Evolutionary conservation across 768 basidiomycete genomes (phyloP), one percentile per base, ranked within the genome.

Genomic region (Mycena chlorophos): DNA sequence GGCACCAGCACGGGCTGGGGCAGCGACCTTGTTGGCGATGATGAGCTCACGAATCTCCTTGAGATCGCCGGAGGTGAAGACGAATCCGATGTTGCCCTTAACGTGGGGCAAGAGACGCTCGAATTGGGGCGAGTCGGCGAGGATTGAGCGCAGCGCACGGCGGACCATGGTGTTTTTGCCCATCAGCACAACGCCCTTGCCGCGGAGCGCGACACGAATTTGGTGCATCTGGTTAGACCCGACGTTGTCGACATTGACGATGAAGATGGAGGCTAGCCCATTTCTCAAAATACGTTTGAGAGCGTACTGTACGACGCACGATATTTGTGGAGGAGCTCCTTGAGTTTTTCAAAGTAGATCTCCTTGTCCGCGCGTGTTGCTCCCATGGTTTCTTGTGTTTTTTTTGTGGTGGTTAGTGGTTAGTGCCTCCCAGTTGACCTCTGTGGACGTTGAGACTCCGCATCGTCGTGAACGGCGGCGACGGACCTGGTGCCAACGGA

Each of bases 101-200:
- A 99, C 81, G 81, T 91, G 85, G 62, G 94, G 96, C 57, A 99
- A 88, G 75, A 99, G 89, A 68, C 86, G 89, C 80, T 99, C 97
- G 79, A 88, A 95, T 71, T 94, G 88, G 51, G 96, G 97, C 80
- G 77, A 81, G 66, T 98, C 97, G 63, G 82, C 58, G 69, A 98
- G 86, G 76, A 98, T 86, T 68, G 87, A 81, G 62, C 97, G 94
- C 60, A 99, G 84, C 58, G 94, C 97, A 67, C 97, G 93, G 79
- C 97, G 92, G 68, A 99, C 95, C 96, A 98, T 98, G 71, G 97
- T 99, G 87, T 99, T 99, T 81, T 99, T 99, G 71, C 97, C 97
- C 97, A 99, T 99, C 67, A 99, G 77, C 63, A 99, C 94, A 57
- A 94, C 78, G 79, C 92, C 97, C 74, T 91, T 94, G 69, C 94